Percentiles rank a stretch among this genome's conserved stretches.
phyloP scores from a whole-genome alignment of 495 filamentous ascomycete species.

The Lentithecium fluviatile region DNA sequence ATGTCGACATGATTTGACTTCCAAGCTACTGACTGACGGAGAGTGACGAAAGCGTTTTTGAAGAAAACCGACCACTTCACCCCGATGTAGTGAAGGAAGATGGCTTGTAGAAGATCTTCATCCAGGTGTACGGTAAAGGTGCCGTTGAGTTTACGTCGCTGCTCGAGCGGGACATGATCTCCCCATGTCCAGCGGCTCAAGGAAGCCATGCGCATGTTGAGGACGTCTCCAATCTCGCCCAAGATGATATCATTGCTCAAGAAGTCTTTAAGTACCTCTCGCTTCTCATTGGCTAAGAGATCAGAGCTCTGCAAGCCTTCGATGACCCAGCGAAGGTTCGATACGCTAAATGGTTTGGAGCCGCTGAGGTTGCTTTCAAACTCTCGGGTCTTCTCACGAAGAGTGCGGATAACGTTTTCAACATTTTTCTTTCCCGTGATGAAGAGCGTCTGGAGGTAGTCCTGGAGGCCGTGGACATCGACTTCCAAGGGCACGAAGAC shows the following conservation, averaged over 20 bases:
- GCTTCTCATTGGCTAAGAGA: constrained; percentile 60
- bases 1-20: constrained; percentile 43
- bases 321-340: constrained; percentile 52
- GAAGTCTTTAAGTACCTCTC: constrained; percentile 59
- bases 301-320: constrained; percentile 56
- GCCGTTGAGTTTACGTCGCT: constrained; percentile 62
- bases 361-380: constrained; percentile 49
- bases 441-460: constrained; percentile 58
- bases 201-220: constrained; percentile 64
- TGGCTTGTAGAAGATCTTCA: constrained; percentile 64
- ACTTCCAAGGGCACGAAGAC: constrained; percentile 41
- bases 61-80: constrained; percentile 60
- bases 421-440: constrained; percentile 40
- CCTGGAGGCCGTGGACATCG: constrained; percentile 47
- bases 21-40: constrained; percentile 50
- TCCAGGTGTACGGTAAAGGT: constrained; percentile 63
- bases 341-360: constrained; percentile 44
- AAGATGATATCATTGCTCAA: constrained; percentile 55
- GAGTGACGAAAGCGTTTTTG: constrained; percentile 48
- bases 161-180: constrained; percentile 54
- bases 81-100: constrained; percentile 66
- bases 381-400: constrained; percentile 47
- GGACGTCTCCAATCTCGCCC: constrained; percentile 61
- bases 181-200: constrained; percentile 64
- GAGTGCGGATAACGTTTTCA: constrained; percentile 45